Evolutionary conservation across 2,329 filamentous ascomycete species (phyloP), one percentile per base, ranked within the genome.

Genomic region (Bertia moriformis): DNA sequence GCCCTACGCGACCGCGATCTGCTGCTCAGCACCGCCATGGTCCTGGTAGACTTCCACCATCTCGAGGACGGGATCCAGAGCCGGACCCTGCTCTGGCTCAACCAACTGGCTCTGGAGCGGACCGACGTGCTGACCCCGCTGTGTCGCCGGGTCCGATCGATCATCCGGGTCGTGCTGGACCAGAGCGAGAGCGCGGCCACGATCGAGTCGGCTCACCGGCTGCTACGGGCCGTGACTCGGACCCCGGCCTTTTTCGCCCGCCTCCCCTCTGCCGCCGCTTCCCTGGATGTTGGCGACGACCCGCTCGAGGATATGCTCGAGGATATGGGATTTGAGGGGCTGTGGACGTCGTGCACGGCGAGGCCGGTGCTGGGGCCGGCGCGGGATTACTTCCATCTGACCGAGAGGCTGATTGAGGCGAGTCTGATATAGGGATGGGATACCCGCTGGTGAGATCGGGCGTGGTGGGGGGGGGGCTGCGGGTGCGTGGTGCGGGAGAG

Each of bases 31-130:
- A 71, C 72, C 3, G 73, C 72, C 1, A 74, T 82, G 40, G 68
- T 72, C 48, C 60, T 82, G 32, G 69, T 82, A 7, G 78, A 83
- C 49, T 82, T 83, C 48, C 68, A 71, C 41, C 71, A 70, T 41
- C 58, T 80, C 4, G 77, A 82, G 41, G 75, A 81, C 41, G 60
- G 62, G 2, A 64, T 76, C 14, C 77, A 82, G 50, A 67, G 69
- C 33, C 64, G 73, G 13, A 71, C 64, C 14, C 56, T 83, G 3
- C 51, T 60, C 14, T 79, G 76, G 72, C 61, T 83, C 24, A 72
- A 70, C 39, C 61, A 68, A 38, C 54, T 82, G 19, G 73, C 74
- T 3, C 48, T 52, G 7, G 61, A 61, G 15, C 61, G 76, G 17
- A 72, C 75, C 2, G 56, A 61, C 4, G 73, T 81, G 5, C 61